Evolutionary conservation across 129 eudicot genomes (phyloP), one percentile per base, ranked within the genome.

Genomic region (Cynara cardunculus): DNA sequence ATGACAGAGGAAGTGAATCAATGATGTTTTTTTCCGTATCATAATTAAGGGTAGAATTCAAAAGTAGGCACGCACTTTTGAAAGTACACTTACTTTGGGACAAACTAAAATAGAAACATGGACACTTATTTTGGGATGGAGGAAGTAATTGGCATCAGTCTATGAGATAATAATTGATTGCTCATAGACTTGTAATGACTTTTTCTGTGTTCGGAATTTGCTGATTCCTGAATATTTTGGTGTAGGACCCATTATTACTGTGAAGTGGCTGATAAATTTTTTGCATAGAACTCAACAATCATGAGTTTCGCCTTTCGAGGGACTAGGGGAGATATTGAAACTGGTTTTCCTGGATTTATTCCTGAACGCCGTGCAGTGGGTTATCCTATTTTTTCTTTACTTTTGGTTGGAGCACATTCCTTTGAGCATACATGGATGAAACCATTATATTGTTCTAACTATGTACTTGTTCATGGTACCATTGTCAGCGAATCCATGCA

Each of bases 231-330:
- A 49, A 70, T 34, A 44, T 84, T 82, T 62, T 78, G 59, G 21
- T 75, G 75, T 22, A 83, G 82, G 74, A 34, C 59, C 53, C 14
- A 21, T 72, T 78, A 78, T 46, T 66, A 13, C 80, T 22, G 59
- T 25, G 19, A 61, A 69, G n/a, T 84, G 35, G 22, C 26, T 59
- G 74, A 32, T 56, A 81, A 59, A 25, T 2, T 59, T 56, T 64
- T 34, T 11, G 24, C 37, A 44, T 74, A 82, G 2, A 70, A 76
- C 68, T 71, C 73, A 37, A 69, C 76, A 80, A 88, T 12, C 78
- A 94, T 91, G 97, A 94, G 98, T 79, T 94, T 94, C 85, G 97
- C 92, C 44, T 94, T 92, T 77, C 97, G 97, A 75, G 97, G 98
- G 32, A 81, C 83, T 25, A 85, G 97, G 80, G 90, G 89, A 71